These are phyloP conservation scores for Colletotrichum neosansevieriae DNA, from an alignment of 2,329 filamentous ascomycete genomes.

Conservation along the genomic window DNA sequence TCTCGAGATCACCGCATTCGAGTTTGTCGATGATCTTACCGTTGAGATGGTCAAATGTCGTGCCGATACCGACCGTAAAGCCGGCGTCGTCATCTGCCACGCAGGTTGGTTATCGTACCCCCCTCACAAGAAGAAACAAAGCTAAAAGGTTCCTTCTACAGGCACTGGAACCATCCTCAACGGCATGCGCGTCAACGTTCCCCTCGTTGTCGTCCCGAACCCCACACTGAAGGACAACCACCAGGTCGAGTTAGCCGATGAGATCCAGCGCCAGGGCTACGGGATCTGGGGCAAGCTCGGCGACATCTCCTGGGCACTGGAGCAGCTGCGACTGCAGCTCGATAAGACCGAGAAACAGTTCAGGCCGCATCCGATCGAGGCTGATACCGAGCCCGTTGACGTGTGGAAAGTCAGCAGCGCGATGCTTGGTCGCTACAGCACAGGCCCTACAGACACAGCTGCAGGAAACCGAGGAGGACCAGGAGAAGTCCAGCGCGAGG, in stretches of 20 bases:
- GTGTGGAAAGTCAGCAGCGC: slow-evolving; percentile 39
- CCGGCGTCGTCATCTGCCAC: slow-evolving; percentile 88
- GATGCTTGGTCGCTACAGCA: slow-evolving; percentile 31
- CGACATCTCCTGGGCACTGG: slow-evolving; percentile 36
- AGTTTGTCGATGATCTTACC: slow-evolving; percentile 73
- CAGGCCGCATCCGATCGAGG: slow-evolving; percentile 25
- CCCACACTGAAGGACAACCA: slow-evolving; percentile 86
- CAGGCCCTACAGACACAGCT: background rate
- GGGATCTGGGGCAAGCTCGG: slow-evolving; percentile 61
- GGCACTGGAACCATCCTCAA: slow-evolving; percentile 92
- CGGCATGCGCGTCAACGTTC: slow-evolving; percentile 78
- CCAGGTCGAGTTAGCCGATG: slow-evolving; percentile 85
- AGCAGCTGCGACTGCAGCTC: slow-evolving; percentile 36
- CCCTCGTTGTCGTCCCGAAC: slow-evolving; percentile 93
- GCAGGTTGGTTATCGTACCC: slow-evolving; percentile 70
- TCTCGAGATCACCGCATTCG: slow-evolving; percentile 71
- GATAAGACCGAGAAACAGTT: slow-evolving; percentile 36
- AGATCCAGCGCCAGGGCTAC: slow-evolving; percentile 80
- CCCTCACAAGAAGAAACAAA: background rate
- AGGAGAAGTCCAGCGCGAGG: slow-evolving; percentile 50
- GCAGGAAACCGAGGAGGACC: background rate
- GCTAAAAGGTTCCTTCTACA: slow-evolving; percentile 50
- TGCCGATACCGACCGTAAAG: slow-evolving; percentile 57
- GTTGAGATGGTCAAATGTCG: slow-evolving; percentile 70
- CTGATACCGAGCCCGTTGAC: slow-evolving; percentile 12